phyloP scores from a whole-genome alignment of 306 rosid genomes.

The Neltuma alba region DNA sequence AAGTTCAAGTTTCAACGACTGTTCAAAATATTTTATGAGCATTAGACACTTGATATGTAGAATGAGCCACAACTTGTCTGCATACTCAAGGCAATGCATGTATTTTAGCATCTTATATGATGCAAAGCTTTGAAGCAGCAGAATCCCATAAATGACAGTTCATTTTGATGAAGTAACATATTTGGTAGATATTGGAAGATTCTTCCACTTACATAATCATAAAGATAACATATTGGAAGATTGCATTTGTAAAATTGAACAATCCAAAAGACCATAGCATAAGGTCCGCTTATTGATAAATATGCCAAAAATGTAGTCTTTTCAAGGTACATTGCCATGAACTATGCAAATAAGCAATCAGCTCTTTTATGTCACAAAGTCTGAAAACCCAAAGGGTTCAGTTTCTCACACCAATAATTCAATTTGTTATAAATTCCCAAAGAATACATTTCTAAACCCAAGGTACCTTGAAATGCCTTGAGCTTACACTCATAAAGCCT shows the following conservation, averaged over 20 bases:
- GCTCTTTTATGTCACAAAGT: not conserved
- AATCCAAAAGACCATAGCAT: not conserved
- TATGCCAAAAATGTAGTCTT: not conserved
- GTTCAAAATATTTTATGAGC: not conserved
- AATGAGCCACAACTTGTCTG: not conserved
- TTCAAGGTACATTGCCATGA: conserved; percentile 1
- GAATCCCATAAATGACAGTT: not conserved
- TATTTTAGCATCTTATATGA: not conserved
- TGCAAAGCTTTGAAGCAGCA: not conserved
- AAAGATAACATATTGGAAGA: not conserved
- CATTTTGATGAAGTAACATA: not conserved
- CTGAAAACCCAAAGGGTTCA: not conserved
- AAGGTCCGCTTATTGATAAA: not conserved
- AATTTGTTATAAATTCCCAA: not conserved
- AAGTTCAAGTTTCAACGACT: not conserved
- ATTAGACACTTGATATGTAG: not conserved
- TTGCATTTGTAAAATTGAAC: not conserved
- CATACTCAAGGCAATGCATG: conserved; percentile 6
- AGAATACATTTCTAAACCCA: not conserved
- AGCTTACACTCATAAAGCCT: not conserved
- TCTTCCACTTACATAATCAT: not conserved
- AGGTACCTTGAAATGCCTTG: not conserved
- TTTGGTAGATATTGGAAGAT: not conserved
- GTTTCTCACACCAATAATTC: not conserved
- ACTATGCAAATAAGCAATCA: not conserved